phyloP scores from a whole-genome alignment of 1,284 basidiomycete species.

The Leccinum griseonigrum region DNA sequence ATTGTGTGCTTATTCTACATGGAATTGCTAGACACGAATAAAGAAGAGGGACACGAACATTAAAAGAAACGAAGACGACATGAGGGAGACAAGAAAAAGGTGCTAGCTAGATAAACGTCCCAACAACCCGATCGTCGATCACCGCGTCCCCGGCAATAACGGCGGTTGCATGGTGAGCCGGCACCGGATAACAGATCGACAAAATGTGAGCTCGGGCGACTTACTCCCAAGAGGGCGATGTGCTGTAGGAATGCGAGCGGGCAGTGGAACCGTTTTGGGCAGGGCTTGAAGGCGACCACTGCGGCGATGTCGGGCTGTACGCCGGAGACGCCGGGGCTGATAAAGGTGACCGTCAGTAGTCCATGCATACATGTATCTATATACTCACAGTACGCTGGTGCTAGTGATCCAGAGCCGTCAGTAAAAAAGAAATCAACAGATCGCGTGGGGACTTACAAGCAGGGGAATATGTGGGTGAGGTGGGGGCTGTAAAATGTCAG shows the following conservation, averaged over 20 bases:
- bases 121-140: constrained; percentile 1
- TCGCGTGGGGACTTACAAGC: constrained; percentile 57
- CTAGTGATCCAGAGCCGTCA: constrained; percentile 34
- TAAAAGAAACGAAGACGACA: constrained; percentile 12
- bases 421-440: constrained; percentile 14
- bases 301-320: constrained; percentile 79
- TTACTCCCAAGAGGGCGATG: constrained; percentile 60
- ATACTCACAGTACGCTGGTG: constrained; percentile 71
- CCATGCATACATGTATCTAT: neutral
- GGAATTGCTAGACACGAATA: constrained; percentile 29
- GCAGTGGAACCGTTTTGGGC: constrained; percentile 48
- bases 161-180: constrained; percentile 4
- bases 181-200: constrained; percentile 14
- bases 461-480: constrained; percentile 80
- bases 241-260: constrained; percentile 46
- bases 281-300: constrained; percentile 78
- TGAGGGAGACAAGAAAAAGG: constrained; percentile 22
- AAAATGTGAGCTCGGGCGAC: constrained; percentile 9
- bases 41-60: constrained; percentile 5
- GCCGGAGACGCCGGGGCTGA: constrained; percentile 79
- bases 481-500: constrained; percentile 55
- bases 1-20: constrained; percentile 35
- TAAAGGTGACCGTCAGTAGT: constrained; percentile 15
- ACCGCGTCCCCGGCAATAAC: constrained; percentile 9
- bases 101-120: constrained; percentile 23